Evolutionary conservation across 2,329 filamentous ascomycete species (phyloP), one percentile per base, ranked within the genome.

Genomic region (Berkeleyomyces basicola): DNA sequence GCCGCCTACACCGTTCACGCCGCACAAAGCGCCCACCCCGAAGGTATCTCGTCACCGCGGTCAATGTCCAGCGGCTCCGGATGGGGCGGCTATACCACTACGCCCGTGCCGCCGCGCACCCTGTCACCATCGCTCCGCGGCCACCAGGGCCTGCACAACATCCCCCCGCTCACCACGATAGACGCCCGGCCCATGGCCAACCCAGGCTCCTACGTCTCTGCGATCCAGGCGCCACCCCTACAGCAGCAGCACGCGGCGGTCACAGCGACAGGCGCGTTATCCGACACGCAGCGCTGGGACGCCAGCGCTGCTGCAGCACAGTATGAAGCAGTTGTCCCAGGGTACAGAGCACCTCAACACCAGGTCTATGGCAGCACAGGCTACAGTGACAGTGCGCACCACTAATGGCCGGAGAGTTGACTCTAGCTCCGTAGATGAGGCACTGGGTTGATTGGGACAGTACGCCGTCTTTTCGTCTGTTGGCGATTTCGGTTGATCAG

Each of bases 11-110:
- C 51, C 2, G 61, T 62, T 39, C 76, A 74, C 72, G 62, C 76
- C 70, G 65, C 78, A 71, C 67, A 72, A 59, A 44, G 66, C 68
- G 61, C 75, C 69, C 66, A 74, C 67, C 74, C 78, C 51, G 79
- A 82, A 53, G 72, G 75, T 3, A 74, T 82, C 39, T 74, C 78
- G 0, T 82, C 79, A 7, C 79, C 80, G 0, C 74, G 80, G 1
- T 79, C 79, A 1, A 71, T 82, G 2, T 74, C 77, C 0, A 77
- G 77, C 2, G 75, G 75, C 1, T 72, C 77, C 1, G 72, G 73
- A n/a, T 82, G 80, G 80, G 72, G 72, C 0, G 70, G 74, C 0
- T 81, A 80, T 67, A 71, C 74, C 11, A 67, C 72, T 1, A 66
- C 72, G 1, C 70, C 73, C 1, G 67, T 70, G 1, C 66, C 72